These are phyloP conservation scores for Xerocomellus intermedius DNA, from an alignment of 768 basidiomycete species.

Conservation along the genomic window DNA sequence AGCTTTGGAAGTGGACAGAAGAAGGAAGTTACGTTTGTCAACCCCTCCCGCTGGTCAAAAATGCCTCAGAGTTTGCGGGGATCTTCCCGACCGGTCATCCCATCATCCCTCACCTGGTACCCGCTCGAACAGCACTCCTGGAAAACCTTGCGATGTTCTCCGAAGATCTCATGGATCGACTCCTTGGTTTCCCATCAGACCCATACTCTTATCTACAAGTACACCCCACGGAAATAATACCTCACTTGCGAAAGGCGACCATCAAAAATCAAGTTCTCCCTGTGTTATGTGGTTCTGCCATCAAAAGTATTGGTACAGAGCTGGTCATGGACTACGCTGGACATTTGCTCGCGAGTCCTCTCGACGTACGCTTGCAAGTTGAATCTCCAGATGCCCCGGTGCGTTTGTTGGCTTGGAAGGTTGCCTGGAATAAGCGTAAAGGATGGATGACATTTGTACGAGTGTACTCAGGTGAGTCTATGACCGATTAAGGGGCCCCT, in stretches of 20 bases:
- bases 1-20: slow-evolving; percentile 71
- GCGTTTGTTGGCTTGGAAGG: slow-evolving; percentile 82
- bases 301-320: slow-evolving; percentile 79
- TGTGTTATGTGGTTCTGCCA: slow-evolving; percentile 80
- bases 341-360: slow-evolving; percentile 73
- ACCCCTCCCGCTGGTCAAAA: slow-evolving; percentile 50
- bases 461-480: slow-evolving; percentile 73
- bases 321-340: slow-evolving; percentile 80
- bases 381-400: slow-evolving; percentile 50
- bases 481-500: not conserved
- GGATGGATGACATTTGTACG: slow-evolving; percentile 95
- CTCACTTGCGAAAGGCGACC: slow-evolving; percentile 67
- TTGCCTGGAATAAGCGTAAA: slow-evolving; percentile 74
- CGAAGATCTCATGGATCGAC: slow-evolving; percentile 72
- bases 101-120: slow-evolving; percentile 59
- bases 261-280: slow-evolving; percentile 67
- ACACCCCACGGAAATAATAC: slow-evolving; percentile 49
- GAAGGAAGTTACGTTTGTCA: slow-evolving; percentile 44
- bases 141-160: slow-evolving; percentile 82
- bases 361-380: slow-evolving; percentile 54
- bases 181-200: slow-evolving; percentile 56
- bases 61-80: slow-evolving; percentile 40
- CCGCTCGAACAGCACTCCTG: slow-evolving; percentile 67
- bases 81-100: slow-evolving; percentile 64
- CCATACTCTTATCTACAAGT: slow-evolving; percentile 68